A percentile compares a stretch with the other conserved stretches of the same genome.
phyloP scores from a whole-genome alignment of 129 eudicot species.

The Solidago caesia region DNA sequence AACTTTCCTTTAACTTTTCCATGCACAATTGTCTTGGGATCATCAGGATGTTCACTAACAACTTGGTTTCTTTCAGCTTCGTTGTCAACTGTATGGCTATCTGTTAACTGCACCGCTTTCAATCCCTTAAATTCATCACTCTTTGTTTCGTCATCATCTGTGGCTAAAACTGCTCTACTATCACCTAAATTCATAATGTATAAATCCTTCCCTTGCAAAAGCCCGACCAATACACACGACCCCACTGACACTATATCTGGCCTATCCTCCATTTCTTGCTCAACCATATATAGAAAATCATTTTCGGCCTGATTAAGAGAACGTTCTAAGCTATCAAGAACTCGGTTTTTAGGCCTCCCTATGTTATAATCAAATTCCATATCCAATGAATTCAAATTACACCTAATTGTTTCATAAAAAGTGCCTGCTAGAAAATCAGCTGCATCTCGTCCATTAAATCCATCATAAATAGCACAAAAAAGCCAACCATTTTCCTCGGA shows the following conservation, averaged over 20 bases:
- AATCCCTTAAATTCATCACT: constrained; percentile 33
- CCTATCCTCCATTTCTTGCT: constrained; percentile 98
- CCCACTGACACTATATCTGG: constrained; percentile 95
- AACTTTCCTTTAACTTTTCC: constrained; percentile 94
- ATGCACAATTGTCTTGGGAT: constrained; percentile 58
- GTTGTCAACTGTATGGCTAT: constrained; percentile 81
- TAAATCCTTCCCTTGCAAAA: constrained; percentile 73
- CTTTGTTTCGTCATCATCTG: constrained; percentile 36
- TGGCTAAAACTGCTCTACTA: constrained; percentile 88
- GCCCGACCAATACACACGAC: constrained; percentile 84
- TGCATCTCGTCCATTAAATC: constrained; percentile 95
- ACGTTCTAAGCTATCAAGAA: constrained; percentile 72
- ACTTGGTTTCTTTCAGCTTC: constrained; percentile 72
- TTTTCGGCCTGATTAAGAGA: constrained; percentile 80
- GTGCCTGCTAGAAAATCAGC: constrained; percentile 98
- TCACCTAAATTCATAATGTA: constrained; percentile 85
- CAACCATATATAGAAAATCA: constrained; percentile 94
- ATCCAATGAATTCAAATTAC: constrained; percentile 65
- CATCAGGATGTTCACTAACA: constrained; percentile 73
- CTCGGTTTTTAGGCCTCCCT: constrained; percentile 44
- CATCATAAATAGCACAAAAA: constrained; percentile 86
- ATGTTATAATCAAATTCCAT: constrained; percentile 44
- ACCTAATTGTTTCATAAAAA: constrained; percentile 70
- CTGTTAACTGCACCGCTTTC: constrained; percentile 71
- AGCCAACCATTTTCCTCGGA: constrained; percentile 98